A percentile compares a stretch with the other conserved stretches of the same genome.
Conservation (phyloP, 2,329 filamentous ascomycete species). For the Didymella lethalis region DNA sequence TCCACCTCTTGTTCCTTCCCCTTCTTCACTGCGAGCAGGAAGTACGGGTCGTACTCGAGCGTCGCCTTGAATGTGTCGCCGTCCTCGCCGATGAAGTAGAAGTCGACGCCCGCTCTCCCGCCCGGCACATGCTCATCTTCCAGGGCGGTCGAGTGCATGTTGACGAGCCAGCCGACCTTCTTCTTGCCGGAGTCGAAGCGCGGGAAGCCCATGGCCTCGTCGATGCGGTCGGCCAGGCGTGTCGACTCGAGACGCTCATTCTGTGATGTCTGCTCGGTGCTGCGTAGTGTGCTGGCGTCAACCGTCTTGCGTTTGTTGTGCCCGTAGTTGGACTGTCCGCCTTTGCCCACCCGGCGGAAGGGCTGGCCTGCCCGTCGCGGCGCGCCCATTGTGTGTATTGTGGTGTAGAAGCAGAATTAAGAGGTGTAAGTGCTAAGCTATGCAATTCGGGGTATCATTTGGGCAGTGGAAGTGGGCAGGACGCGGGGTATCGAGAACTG, state of each 20-base stretch:
- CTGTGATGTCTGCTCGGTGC: constrained; percentile 84
- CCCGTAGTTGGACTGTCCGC: constrained; percentile 55
- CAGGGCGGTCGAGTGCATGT: constrained; percentile 88
- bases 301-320: constrained; percentile 76
- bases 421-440: constrained; percentile 34
- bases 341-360: constrained; percentile 55
- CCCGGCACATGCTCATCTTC: constrained; percentile 84
- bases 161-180: constrained; percentile 91
- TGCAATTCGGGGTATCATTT: constrained; percentile 45
- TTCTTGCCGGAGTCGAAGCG: constrained; percentile 89
- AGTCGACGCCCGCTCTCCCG: constrained; percentile 89
- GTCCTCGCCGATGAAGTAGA: constrained; percentile 84
- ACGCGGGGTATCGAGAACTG: constrained; percentile 28
- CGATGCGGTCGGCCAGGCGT: constrained; percentile 83
- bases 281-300: constrained; percentile 74
- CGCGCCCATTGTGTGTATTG: constrained; percentile 50
- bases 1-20: constrained; percentile 92
- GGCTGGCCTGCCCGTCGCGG: constrained; percentile 54
- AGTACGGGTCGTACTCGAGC: constrained; percentile 95
- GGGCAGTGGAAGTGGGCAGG: constrained; percentile 27
- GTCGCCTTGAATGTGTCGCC: constrained; percentile 94
- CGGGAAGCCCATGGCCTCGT: constrained; percentile 93
- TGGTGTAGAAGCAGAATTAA: constrained; percentile 25
- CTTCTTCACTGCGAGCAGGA: constrained; percentile 87
- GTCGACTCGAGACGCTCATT: constrained; percentile 92